Evolutionary conservation across 805 yeast genomes (phyloP), one percentile per base, ranked within the genome.

Genomic region (Candida broadrunensis): DNA sequence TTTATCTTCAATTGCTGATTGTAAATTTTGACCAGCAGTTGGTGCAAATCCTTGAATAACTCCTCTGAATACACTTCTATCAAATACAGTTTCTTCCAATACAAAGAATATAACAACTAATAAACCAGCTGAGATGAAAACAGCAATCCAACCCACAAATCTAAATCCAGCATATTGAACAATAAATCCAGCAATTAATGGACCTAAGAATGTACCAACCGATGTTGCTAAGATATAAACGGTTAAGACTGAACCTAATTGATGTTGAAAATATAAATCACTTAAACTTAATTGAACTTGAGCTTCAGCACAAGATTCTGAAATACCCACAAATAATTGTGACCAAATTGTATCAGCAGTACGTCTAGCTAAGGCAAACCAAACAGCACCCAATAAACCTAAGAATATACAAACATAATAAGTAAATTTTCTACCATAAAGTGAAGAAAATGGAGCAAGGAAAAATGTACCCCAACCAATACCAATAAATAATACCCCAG

Each of bases 141-240:
- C 67, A 15, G 76, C 73, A 38, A 73, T 63, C 61, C 77, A 65
- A 45, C 78, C 73, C 8, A 73, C 77, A 81, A 80, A 77, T 45
- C 70, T 55, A 72, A 80, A 80, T 5, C 77, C 75, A 20, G 67
- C 60, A 21, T 67, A 70, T 37, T 72, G 69, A 23, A 70, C 68
- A 41, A 80, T 75, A 48, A 76, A 75, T 11, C 83, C 83, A 11
- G 83, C 81, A 36, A 79, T 67, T 49, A 80, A 63, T 4, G 85
- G 84, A 3, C 83, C 84, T 42, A 78, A 57, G 49, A 64, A 80
- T 33, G 79, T 74, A 8, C 81, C 77, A 11, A 70, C 68, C 27
- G 78, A 67, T 14, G 82, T 64, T 12, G 83, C 77, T 43, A 71
- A 57, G 44, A 79, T 77, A 53, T 80, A 80, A 18, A 77, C 66